Evolutionary conservation across 306 rosid species (phyloP).

Genomic region (Cucumis cinereus): DNA sequence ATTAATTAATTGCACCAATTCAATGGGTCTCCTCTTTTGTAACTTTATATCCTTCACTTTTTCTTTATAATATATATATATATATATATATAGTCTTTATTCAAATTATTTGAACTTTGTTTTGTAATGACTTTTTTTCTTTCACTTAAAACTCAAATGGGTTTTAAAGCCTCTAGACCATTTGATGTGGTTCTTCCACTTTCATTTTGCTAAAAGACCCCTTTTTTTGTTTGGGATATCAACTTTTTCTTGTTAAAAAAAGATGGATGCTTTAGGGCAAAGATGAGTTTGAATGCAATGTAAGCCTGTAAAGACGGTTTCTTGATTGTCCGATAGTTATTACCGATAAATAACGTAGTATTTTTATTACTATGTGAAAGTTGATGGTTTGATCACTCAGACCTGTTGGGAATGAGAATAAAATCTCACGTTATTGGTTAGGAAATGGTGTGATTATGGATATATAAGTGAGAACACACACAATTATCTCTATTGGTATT

Average conservation of each 20-base stretch:
- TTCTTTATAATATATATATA: no score
- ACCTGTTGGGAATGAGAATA: no score
- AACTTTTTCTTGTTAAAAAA: not conserved
- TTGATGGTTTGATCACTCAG: no score
- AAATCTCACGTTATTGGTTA: no score
- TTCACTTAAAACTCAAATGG: not conserved
- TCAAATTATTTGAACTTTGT: no score
- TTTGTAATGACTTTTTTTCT: no score
- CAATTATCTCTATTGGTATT: no score
- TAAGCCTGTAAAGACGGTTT: not conserved
- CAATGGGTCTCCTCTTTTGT: not conserved
- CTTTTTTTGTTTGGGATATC: not conserved
- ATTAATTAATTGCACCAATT: not conserved
- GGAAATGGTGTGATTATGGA: no score
- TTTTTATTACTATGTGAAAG: no score
- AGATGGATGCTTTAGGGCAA: not conserved
- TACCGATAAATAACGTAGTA: no score
- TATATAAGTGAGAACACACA: no score
- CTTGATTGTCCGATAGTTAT: not conserved
- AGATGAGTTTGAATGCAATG: not conserved
- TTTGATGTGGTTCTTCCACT: conserved; percentile 1
- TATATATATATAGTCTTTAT: no score
- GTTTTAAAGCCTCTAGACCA: not conserved
- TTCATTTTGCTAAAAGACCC: not conserved
- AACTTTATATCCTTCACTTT: not conserved